phyloP scores from a whole-genome alignment of 352 stramenopile species.

The Phytopythium litorale region DNA sequence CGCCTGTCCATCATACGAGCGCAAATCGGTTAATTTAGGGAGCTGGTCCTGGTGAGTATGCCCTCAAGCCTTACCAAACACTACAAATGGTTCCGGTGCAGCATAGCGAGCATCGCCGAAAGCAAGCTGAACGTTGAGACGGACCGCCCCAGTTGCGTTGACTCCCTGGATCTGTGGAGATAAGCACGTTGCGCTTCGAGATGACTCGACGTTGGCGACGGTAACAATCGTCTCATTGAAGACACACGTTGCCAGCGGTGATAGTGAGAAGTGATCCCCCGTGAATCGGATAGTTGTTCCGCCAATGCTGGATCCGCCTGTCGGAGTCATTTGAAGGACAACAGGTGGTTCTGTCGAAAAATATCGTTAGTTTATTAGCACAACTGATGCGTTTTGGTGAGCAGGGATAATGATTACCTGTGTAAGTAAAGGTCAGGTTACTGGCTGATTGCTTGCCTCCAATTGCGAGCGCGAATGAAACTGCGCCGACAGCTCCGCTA shows the following conservation, averaged over 20 bases:
- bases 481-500: neutral
- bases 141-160: neutral
- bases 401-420: constrained; percentile 23
- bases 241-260: constrained; percentile 24
- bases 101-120: constrained; percentile 22
- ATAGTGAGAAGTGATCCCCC: constrained; percentile 31
- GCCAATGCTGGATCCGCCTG: constrained; percentile 18
- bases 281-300: constrained; percentile 21
- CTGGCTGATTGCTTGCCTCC: constrained; percentile 53
- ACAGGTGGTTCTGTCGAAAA: constrained; percentile 29
- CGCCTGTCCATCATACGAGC: constrained; percentile 11
- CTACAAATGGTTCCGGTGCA: constrained; percentile 15
- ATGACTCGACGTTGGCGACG: constrained; percentile 17
- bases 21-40: neutral
- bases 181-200: constrained; percentile 21
- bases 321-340: constrained; percentile 21
- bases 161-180: constrained; percentile 17
- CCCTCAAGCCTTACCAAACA: constrained; percentile 17
- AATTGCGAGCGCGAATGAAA: constrained; percentile 46
- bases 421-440: constrained; percentile 35
- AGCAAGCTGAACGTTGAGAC: constrained; percentile 20
- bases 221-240: constrained; percentile 37
- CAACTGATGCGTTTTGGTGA: neutral
- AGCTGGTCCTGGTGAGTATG: neutral
- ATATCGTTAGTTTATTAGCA: constrained; percentile 1